These are phyloP conservation scores for Neonectria coccinea DNA, from an alignment of 2,329 filamentous ascomycete species.

Conservation along the genomic window DNA sequence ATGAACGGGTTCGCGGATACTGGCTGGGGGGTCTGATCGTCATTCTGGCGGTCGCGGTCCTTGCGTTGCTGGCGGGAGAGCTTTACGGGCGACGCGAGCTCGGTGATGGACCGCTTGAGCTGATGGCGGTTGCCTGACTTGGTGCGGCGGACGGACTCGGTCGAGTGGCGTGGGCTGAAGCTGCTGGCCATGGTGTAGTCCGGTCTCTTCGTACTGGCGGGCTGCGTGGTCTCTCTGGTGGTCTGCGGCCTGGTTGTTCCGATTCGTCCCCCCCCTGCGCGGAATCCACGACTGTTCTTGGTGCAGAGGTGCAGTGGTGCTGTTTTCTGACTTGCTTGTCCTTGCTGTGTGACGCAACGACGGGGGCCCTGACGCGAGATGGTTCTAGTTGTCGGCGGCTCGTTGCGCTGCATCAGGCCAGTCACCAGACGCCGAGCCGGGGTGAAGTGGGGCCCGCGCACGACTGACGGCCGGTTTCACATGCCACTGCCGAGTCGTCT, in stretches of 20 bases:
- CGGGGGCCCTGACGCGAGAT: slow-evolving; percentile 10
- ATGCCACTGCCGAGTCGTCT: slow-evolving; percentile 20
- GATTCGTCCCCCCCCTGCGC: slow-evolving; percentile 17
- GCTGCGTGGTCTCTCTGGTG: not conserved
- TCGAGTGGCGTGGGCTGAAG: slow-evolving; percentile 42
- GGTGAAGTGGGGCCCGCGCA: slow-evolving; percentile 3
- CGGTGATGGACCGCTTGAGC: slow-evolving; percentile 67
- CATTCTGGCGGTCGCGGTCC: slow-evolving; percentile 44
- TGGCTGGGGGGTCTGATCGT: slow-evolving; percentile 45
- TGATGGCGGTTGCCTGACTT: slow-evolving; percentile 59
- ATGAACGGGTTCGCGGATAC: slow-evolving; percentile 44
- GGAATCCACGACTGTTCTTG: slow-evolving; percentile 4
- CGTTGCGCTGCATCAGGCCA: slow-evolving; percentile 18
- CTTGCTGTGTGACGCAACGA: slow-evolving; percentile 23
- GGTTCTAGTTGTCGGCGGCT: slow-evolving; percentile 19
- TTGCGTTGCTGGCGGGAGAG: slow-evolving; percentile 51
- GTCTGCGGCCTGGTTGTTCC: slow-evolving; percentile 14
- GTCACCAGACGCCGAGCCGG: slow-evolving; percentile 12
- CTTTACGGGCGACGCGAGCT: slow-evolving; percentile 62
- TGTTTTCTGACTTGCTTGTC: not conserved
- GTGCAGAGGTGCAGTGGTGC: not conserved
- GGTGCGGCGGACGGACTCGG: slow-evolving; percentile 40
- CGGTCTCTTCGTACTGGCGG: not conserved
- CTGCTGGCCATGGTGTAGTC: slow-evolving; percentile 36
- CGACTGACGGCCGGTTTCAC: slow-evolving; percentile 20